phyloP scores from a whole-genome alignment of 108 stramenopile species.

The Nannochloropsis salina region DNA sequence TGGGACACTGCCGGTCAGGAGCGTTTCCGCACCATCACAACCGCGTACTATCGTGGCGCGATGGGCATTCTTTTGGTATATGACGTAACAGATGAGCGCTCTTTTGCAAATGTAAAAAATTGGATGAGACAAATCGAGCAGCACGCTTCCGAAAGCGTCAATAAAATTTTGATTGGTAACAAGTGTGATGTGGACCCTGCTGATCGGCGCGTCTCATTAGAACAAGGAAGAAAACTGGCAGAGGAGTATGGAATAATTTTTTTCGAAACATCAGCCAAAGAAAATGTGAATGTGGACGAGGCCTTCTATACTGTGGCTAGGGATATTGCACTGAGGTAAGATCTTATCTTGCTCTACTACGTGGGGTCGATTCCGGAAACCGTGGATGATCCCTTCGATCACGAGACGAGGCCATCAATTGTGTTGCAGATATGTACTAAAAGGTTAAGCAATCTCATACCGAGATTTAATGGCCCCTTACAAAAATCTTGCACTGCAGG shows the following conservation, averaged over 20 bases:
- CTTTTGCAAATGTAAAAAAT: slow-evolving; percentile 42
- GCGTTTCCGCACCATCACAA: slow-evolving; percentile 61
- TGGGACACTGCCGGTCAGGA: slow-evolving; percentile 99
- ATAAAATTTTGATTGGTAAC: slow-evolving; percentile 51
- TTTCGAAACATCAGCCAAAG: slow-evolving; percentile 57
- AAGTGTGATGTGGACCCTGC: slow-evolving; percentile 49
- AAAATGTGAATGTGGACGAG: slow-evolving; percentile 55
- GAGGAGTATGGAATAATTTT: slow-evolving; percentile 48
- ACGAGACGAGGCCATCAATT: not conserved
- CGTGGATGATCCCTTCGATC: not conserved
- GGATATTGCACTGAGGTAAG: slow-evolving; percentile 33
- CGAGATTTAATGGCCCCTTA: not conserved
- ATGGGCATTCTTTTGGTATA: slow-evolving; percentile 51
- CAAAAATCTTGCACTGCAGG: not conserved
- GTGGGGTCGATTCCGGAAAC: not conserved
- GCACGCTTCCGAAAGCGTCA: slow-evolving; percentile 49
- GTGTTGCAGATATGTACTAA: not conserved
- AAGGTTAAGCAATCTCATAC: not conserved
- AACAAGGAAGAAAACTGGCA: slow-evolving; percentile 54
- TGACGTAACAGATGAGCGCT: slow-evolving; percentile 39
- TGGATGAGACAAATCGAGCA: slow-evolving; percentile 57
- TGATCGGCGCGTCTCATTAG: not conserved
- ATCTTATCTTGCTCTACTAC: not conserved
- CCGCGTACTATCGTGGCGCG: slow-evolving; percentile 51
- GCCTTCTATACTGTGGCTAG: slow-evolving; percentile 47